phyloP scores from a whole-genome alignment of 1,139 yeast genomes.

The Magnusiomyces suaveolens region DNA sequence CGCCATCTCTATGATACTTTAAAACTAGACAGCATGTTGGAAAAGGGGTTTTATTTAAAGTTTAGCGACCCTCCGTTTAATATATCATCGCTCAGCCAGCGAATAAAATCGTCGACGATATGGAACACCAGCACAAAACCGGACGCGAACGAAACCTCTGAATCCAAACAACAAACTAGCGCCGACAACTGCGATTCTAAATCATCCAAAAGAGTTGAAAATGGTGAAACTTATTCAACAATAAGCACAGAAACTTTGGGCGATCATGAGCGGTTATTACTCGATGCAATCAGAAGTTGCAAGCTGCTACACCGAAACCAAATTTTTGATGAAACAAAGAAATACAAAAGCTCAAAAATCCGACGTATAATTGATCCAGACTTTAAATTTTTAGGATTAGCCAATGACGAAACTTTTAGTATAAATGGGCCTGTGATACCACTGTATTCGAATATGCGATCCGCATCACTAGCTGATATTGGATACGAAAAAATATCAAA shows the following conservation, averaged over 20 bases:
- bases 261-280: slow-evolving; percentile 1
- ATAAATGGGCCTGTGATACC: not conserved
- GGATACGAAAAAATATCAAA: not conserved
- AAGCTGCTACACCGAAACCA: slow-evolving; percentile 3
- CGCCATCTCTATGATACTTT: not conserved
- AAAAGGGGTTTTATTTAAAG: slow-evolving; percentile 7
- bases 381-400: too few species aligned
- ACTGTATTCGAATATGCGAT: not conserved
- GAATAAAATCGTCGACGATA: slow-evolving; percentile 6
- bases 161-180: not conserved
- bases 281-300: slow-evolving; percentile 12
- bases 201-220: not conserved
- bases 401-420: too few species aligned
- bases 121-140: slow-evolving; percentile 2
- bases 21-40: not conserved
- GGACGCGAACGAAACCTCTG: too few species aligned
- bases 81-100: slow-evolving; percentile 6
- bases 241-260: not conserved
- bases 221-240: too few species aligned
- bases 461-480: not conserved
- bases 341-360: not conserved
- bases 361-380: too few species aligned
- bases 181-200: not conserved
- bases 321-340: not conserved
- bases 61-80: slow-evolving; percentile 15